Evolutionary conservation across 805 yeast genomes (phyloP).

Genomic region (Grigorovia jiainica): DNA sequence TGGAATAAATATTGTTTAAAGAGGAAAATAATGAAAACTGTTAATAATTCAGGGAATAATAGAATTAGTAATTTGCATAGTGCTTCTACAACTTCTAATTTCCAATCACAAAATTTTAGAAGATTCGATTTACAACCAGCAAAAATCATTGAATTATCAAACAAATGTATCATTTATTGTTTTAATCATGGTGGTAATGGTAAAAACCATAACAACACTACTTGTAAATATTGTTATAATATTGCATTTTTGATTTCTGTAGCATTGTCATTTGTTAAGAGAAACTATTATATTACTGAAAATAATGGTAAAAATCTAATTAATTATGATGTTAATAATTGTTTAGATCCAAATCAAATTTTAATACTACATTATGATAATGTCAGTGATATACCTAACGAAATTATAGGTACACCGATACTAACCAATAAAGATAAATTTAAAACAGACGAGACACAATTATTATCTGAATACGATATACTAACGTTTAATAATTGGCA

Average conservation of each 20-base stretch:
- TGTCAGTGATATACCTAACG: constrained; percentile 12
- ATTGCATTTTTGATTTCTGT: constrained; percentile 33
- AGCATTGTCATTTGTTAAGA: constrained; percentile 31
- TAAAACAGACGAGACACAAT: constrained; percentile 11
- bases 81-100: background rate
- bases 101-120: constrained; percentile 62
- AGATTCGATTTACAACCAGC: constrained; percentile 81
- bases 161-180: constrained; percentile 74
- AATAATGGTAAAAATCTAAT: background rate
- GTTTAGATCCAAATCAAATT: constrained; percentile 1
- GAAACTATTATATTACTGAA: constrained; percentile 3
- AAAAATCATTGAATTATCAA: constrained; percentile 55
- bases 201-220: constrained; percentile 21
- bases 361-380: constrained; percentile 9
- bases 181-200: constrained; percentile 30
- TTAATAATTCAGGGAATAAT: background rate
- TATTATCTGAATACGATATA: constrained; percentile 32
- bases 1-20: constrained; percentile 11
- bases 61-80: constrained; percentile 1
- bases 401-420: constrained; percentile 20
- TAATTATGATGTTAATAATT: background rate
- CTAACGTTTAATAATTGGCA: constrained; percentile 52
- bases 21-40: background rate
- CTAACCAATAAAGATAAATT: constrained; percentile 7
- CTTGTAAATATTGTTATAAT: constrained; percentile 16